Percentiles rank a stretch among this genome's conserved stretches.
These are phyloP conservation scores for Amylostereum chailletii DNA, from an alignment of 1,284 basidiomycete genomes.

Conservation along the genomic window DNA sequence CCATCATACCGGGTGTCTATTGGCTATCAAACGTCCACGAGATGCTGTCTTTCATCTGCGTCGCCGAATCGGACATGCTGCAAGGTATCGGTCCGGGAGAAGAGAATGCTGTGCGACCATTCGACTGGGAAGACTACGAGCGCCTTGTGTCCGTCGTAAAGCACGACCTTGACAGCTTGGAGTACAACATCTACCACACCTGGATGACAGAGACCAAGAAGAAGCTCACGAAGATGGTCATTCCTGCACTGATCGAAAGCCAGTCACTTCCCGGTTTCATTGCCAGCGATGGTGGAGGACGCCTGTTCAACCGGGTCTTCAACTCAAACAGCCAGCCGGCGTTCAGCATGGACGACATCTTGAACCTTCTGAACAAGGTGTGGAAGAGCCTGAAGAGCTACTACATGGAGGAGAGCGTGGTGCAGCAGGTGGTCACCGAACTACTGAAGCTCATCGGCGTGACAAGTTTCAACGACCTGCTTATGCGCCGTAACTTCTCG, in stretches of 20 bases:
- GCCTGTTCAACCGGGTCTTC: conserved; percentile 90
- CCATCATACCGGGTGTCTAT: conserved; percentile 94
- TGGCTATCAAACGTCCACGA: conserved; percentile 99
- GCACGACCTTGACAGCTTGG: conserved; percentile 95
- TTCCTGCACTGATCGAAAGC: conserved; percentile 95
- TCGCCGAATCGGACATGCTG: conserved; percentile 96
- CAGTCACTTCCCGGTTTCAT: conserved; percentile 98
- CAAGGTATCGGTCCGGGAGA: conserved; percentile 97
- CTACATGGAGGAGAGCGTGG: conserved; percentile 97
- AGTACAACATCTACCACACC: conserved; percentile 99
- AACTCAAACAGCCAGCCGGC: conserved; percentile 81
- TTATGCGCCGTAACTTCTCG: conserved; percentile 98
- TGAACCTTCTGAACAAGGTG: conserved; percentile 95
- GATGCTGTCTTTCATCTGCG: conserved; percentile 97
- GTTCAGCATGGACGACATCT: conserved; percentile 98
- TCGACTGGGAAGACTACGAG: conserved; percentile 98
- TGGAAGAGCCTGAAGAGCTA: conserved; percentile 99
- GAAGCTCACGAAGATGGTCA: conserved; percentile 94
- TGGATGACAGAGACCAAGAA: conserved; percentile 99
- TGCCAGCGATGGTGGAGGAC: conserved; percentile 87
- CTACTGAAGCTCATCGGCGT: conserved; percentile 95
- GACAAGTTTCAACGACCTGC: conserved; percentile 95
- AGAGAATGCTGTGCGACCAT: conserved; percentile 82
- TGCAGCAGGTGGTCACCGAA: conserved; percentile 96
- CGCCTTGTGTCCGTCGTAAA: conserved; percentile 95